These are phyloP conservation scores for Pisolithus microcarpus DNA, from an alignment of 768 basidiomycete species.

Conservation along the genomic window DNA sequence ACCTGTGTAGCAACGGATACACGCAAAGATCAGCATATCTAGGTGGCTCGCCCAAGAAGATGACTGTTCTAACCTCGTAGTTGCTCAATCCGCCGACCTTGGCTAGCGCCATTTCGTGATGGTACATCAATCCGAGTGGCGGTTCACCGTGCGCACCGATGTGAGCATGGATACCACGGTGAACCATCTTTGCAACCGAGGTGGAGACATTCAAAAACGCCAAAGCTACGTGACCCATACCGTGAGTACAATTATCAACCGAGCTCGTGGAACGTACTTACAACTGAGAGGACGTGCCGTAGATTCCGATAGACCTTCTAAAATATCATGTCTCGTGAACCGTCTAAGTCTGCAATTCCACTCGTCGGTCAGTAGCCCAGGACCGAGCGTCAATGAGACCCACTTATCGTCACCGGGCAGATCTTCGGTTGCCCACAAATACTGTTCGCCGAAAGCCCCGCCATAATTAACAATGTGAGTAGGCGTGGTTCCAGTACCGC, in stretches of 20 bases:
- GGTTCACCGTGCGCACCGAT: slow-evolving; percentile 73
- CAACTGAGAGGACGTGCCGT: slow-evolving; percentile 53
- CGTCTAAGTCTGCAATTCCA: slow-evolving; percentile 42
- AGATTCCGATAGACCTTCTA: slow-evolving; percentile 55
- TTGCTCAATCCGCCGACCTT: slow-evolving; percentile 57
- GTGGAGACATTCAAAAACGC: slow-evolving; percentile 62
- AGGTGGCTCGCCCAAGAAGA: neutral
- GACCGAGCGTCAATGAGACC: slow-evolving; percentile 4
- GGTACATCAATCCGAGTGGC: slow-evolving; percentile 69
- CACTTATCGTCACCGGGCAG: slow-evolving; percentile 66
- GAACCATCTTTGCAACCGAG: slow-evolving; percentile 63
- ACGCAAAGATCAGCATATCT: neutral
- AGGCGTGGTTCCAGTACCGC: slow-evolving; percentile 67
- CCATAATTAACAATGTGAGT: slow-evolving; percentile 76
- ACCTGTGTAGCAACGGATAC: slow-evolving; percentile 34
- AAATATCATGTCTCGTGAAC: slow-evolving; percentile 57
- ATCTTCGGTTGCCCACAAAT: slow-evolving; percentile 59
- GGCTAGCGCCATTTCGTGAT: slow-evolving; percentile 65
- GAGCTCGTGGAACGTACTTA: slow-evolving; percentile 22
- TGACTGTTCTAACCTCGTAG: slow-evolving; percentile 47
- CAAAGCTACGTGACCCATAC: slow-evolving; percentile 37
- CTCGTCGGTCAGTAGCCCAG: neutral
- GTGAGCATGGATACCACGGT: slow-evolving; percentile 51
- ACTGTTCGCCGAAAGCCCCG: slow-evolving; percentile 61
- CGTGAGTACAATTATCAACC: neutral